Percentiles rank a stretch among this genome's conserved stretches.
Conservation (phyloP, 129 eudicot genomes). For the Artemisia argyi region DNA sequence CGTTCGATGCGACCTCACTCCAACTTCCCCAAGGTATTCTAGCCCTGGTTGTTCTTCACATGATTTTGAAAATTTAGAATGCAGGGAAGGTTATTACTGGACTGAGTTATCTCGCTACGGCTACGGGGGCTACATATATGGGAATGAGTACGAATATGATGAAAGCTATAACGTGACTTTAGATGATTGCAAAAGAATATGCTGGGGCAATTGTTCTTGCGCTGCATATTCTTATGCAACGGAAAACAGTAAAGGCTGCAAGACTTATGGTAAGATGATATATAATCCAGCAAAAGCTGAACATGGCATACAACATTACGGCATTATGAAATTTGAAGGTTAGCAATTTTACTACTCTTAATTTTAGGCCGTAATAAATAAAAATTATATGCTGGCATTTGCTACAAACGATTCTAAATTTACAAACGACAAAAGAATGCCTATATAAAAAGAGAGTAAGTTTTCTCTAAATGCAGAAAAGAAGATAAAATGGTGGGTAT, state of each 20-base stretch:
- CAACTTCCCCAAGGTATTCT: background rate
- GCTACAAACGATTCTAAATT: too few relatives aligned
- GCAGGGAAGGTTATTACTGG: background rate
- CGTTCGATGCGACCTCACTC: background rate
- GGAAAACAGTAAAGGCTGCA: background rate
- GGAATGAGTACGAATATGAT: conserved; percentile 28
- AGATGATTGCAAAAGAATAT: conserved; percentile 36
- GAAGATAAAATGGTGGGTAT: background rate
- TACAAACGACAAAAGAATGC: background rate
- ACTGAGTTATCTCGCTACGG: fast-evolving
- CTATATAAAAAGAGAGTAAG: background rate
- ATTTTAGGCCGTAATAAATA: too few relatives aligned
- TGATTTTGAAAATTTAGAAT: background rate
- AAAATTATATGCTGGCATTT: too few relatives aligned
- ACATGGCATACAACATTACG: background rate
- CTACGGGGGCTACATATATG: background rate
- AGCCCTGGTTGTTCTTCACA: background rate
- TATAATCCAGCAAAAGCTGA: background rate
- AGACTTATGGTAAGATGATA: background rate
- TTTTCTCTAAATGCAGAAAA: background rate
- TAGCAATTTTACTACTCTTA: background rate
- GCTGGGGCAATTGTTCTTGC: conserved; percentile 24
- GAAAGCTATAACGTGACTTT: conserved; percentile 30
- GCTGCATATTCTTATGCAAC: background rate
- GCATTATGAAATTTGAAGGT: background rate